These are phyloP conservation scores for Elsinoe necatrix DNA, from an alignment of 2,329 filamentous ascomycete species.

Conservation along the genomic window DNA sequence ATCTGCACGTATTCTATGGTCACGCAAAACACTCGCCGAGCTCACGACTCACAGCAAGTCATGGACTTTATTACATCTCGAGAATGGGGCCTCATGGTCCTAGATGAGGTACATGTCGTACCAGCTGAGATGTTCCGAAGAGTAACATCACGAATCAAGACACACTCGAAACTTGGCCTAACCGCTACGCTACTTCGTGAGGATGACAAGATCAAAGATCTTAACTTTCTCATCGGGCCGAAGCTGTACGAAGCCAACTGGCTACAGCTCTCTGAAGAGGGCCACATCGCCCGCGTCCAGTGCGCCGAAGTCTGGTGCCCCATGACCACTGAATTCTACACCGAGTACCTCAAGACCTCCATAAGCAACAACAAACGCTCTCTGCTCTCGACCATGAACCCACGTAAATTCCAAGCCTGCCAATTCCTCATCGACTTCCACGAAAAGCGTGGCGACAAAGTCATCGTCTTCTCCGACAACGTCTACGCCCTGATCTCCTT, in stretches of 20 bases:
- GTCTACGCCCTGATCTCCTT: slow-evolving; percentile 86
- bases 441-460: slow-evolving; percentile 87
- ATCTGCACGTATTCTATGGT: slow-evolving; percentile 99
- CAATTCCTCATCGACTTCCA: slow-evolving; percentile 99
- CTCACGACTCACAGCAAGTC: slow-evolving; percentile 92
- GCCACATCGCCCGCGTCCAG: slow-evolving; percentile 93
- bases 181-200: slow-evolving; percentile 91
- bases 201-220: slow-evolving; percentile 94
- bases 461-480: slow-evolving; percentile 97
- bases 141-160: slow-evolving; percentile 86
- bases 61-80: slow-evolving; percentile 85
- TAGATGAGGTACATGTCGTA: slow-evolving; percentile 97
- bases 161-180: slow-evolving; percentile 87
- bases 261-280: slow-evolving; percentile 96
- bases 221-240: slow-evolving; percentile 95
- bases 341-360: slow-evolving; percentile 69
- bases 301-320: slow-evolving; percentile 99
- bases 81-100: slow-evolving; percentile 95
- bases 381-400: slow-evolving; percentile 92
- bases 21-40: slow-evolving; percentile 77
- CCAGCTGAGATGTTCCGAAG: slow-evolving; percentile 93
- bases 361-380: slow-evolving; percentile 54
- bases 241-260: slow-evolving; percentile 98
- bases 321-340: slow-evolving; percentile 97
- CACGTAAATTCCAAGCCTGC: slow-evolving; percentile 90